Conservation (phyloP, 768 basidiomycete genomes). For the Russula lepida region DNA sequence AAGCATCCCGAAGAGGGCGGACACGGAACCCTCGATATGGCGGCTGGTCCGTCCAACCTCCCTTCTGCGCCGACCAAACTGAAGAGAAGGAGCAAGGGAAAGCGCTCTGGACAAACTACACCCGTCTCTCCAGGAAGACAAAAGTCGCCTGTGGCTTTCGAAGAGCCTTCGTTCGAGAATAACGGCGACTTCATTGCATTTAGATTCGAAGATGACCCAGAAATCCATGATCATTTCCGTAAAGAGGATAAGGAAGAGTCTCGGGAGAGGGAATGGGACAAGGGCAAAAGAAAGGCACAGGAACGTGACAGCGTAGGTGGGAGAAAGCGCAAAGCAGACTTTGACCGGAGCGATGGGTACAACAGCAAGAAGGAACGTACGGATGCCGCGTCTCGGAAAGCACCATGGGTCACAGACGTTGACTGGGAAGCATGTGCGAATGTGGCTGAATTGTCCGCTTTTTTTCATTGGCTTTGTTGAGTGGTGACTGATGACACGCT, state of each 20-base stretch:
- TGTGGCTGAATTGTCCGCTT: conserved; percentile 74
- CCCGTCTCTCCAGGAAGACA: not conserved
- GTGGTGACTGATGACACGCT: conserved; percentile 8
- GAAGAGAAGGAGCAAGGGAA: conserved; percentile 1
- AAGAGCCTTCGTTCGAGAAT: conserved; percentile 10
- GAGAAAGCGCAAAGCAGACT: conserved; percentile 42
- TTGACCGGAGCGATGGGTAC: conserved; percentile 43
- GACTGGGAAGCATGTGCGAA: conserved; percentile 69
- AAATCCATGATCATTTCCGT: conserved; percentile 20
- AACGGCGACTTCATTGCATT: conserved; percentile 17
- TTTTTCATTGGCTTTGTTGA: not conserved
- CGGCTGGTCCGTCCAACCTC: conserved; percentile 1
- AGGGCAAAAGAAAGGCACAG: conserved; percentile 2
- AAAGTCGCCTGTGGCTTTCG: not conserved
- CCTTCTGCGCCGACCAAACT: not conserved
- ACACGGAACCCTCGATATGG: not conserved
- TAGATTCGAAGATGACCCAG: conserved; percentile 9
- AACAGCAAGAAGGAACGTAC: conserved; percentile 45
- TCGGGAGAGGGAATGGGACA: conserved; percentile 18
- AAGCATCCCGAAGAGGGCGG: not conserved
- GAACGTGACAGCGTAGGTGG: conserved; percentile 25
- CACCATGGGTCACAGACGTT: conserved; percentile 57
- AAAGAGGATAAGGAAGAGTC: not conserved
- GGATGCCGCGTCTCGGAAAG: conserved; percentile 45
- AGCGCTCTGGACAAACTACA: conserved; percentile 2